Evolutionary conservation across 805 yeast species (phyloP), one percentile per base, ranked within the genome.

Genomic region (Candida insectalens): DNA sequence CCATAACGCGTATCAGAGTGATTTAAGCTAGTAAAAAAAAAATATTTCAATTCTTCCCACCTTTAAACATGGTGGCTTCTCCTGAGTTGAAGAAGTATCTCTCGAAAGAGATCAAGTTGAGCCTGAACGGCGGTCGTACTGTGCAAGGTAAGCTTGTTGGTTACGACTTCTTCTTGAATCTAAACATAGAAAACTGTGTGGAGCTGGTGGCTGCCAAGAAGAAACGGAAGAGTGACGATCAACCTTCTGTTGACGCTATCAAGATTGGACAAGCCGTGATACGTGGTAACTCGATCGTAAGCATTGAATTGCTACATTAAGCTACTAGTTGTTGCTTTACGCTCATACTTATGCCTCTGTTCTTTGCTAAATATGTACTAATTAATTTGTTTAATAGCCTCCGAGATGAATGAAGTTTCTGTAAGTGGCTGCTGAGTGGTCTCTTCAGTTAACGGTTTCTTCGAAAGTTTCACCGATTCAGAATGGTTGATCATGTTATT

Each of bases 121-220:
- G 80, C 43, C 65, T 89, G 39, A 85, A 84, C 53, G 94, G 95
- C 2, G 60, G 81, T 10, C 67, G 96, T 33, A 71, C 71, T 44
- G 73, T 89, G 1, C 70, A 73, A n/a, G 97, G 97, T 2, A 71
- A 72, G 9, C 66, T 89, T 35, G 65, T 83, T 46, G 97, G 97
- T 2, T 89, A 76, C 53, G 97, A 89, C 51, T 71, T 75, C 19
- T 60, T 60, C 30, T 36, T 60, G 27, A 60, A 60, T 34, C 37
- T 60, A 33, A 59, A 62, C 13, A 26, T 60, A 16, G 47, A 46
- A 38, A 52, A 46, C 14, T 38, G 42, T 21, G 34, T 41, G 6
- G 42, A 41, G 31, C 30, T 41, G 3, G 33, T 19, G 15, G 14
- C 38, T 3, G 4, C 16, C 10, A 18, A 22, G 14, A 34, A 29